phyloP scores from a whole-genome alignment of 257 asterid species.

The Salvia miltiorrhiza region DNA sequence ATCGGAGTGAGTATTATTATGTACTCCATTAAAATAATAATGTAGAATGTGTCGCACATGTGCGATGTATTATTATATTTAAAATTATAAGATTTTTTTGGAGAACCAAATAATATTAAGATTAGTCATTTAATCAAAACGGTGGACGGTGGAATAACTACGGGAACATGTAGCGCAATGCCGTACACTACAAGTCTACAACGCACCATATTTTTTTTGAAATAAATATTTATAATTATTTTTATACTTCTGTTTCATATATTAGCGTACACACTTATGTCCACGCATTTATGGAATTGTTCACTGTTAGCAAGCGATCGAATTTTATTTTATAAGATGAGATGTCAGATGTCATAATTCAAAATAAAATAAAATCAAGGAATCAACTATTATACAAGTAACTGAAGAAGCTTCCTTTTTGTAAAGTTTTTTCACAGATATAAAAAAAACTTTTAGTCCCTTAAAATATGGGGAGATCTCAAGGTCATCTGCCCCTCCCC shows the following conservation, averaged over 20 bases:
- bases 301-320: background rate
- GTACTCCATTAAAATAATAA: background rate
- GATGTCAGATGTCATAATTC: background rate
- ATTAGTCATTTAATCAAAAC: too few species aligned
- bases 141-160: conserved; percentile 25
- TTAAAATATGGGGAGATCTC: background rate
- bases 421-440: background rate
- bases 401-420: background rate
- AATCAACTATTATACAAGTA: background rate
- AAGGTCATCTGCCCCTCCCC: background rate
- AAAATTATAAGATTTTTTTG: background rate
- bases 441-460: background rate
- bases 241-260: background rate
- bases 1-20: too few species aligned
- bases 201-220: background rate
- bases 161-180: conserved; percentile 4
- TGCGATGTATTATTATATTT: background rate
- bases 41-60: background rate
- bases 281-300: background rate
- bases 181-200: conserved; percentile 12
- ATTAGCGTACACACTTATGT: background rate
- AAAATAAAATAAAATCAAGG: too few species aligned
- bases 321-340: background rate
- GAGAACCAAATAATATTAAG: too few species aligned
- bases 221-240: too few species aligned